Conservation (phyloP, 2,329 filamentous ascomycete genomes). For the Fusarium paranaense region DNA sequence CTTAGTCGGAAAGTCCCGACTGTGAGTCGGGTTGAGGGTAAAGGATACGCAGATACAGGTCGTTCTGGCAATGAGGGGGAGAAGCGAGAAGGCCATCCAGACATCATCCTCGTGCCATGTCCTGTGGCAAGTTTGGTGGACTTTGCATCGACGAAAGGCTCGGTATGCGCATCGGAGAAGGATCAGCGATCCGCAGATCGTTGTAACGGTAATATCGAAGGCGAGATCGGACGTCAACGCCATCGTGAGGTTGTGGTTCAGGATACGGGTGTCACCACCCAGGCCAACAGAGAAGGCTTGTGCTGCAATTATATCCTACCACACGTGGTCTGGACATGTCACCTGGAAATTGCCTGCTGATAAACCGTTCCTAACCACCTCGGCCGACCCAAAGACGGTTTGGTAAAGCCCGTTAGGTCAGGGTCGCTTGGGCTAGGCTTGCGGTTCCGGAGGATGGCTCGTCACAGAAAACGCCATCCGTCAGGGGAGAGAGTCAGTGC, state of each 20-base stretch:
- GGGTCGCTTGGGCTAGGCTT: background rate
- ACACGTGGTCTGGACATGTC: background rate
- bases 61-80: conserved; percentile 42
- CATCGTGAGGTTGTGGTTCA: conserved; percentile 6
- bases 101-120: conserved; percentile 44
- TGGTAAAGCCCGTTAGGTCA: background rate
- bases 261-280: background rate
- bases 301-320: conserved; percentile 37
- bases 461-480: background rate
- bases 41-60: conserved; percentile 38
- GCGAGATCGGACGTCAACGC: conserved; percentile 28
- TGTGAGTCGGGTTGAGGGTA: conserved; percentile 38
- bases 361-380: background rate
- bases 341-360: background rate
- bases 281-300: background rate
- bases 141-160: conserved; percentile 32
- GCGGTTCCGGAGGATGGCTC: background rate
- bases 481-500: background rate
- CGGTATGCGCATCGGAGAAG: conserved; percentile 43
- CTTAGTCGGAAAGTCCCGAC: background rate
- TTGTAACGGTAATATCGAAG: conserved; percentile 41
- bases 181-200: conserved; percentile 41
- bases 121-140: conserved; percentile 42
- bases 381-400: conserved; percentile 19
- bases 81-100: conserved; percentile 44